Evolutionary conservation across 331 rosid species (phyloP), one percentile per base, ranked within the genome.

Genomic region (Rosa hybrid): DNA sequence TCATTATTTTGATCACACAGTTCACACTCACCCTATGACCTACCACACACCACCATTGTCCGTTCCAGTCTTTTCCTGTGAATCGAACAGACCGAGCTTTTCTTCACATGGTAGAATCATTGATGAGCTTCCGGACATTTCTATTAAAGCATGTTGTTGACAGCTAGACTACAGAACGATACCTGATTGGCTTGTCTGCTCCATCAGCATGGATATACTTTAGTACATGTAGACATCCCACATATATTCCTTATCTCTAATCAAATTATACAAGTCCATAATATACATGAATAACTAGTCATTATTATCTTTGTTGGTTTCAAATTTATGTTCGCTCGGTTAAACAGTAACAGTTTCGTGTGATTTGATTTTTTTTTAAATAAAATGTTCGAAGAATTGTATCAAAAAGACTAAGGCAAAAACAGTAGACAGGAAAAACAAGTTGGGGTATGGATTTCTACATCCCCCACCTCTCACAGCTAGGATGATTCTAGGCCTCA

Each of bases 91-190:
- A 48, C 53, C 65, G 21, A 21, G 72, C 51, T 57, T 42, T 20
- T 71, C 41, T 72, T 86, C 92, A 92, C 94, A 90, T 92, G 91
- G 90, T 77, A 65, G 87, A 87, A 85, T 80, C 85, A 91, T 92
- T 91, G 79, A 88, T 91, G 86, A 65, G 89, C 91, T 86, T 87
- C 95, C 83, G 21, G 90, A 91, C 97, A 87, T 16, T 86, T 88
- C 91, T 53, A 83, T 83, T 84, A 88, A 88, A 86, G 90, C 88
- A 83, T 57, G 30, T 76, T 75, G 42, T 21, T 80, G 88, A 83
- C 97, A 94, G 94, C 97, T 92, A 78, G 73, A 71, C 81, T 80
- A 41, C 68, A 75, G 27, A 18, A 59, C 51, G 50, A 50, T 4
- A 63, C 71, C 72, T 76, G 45, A 81, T 78, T 87, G 81, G 89